These are phyloP conservation scores for Fusarium sp. DNA, from an alignment of 2,329 filamentous ascomycete species.

Conservation along the genomic window DNA sequence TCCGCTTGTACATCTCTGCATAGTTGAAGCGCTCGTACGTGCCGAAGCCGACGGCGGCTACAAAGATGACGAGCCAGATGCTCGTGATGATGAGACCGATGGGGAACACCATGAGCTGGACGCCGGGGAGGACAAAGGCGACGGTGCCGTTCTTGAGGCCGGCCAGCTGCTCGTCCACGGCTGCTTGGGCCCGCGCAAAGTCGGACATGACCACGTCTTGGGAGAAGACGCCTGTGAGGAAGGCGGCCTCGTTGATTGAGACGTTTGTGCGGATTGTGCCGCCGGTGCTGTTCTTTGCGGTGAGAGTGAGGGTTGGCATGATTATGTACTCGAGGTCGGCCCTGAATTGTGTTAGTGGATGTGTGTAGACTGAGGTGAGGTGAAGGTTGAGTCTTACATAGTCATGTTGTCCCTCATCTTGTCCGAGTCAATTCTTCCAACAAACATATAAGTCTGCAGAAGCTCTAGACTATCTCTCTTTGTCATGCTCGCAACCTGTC, in stretches of 20 bases:
- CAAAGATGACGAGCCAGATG: constrained; percentile 68
- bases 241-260: constrained; percentile 76
- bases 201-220: constrained; percentile 64
- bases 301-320: constrained; percentile 75
- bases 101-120: constrained; percentile 75
- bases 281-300: constrained; percentile 64
- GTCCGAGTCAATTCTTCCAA: constrained; percentile 72
- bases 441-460: constrained; percentile 73
- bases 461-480: constrained; percentile 50
- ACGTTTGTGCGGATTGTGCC: constrained; percentile 70
- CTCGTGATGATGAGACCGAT: constrained; percentile 74
- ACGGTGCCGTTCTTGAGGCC: constrained; percentile 62
- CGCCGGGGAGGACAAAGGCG: constrained; percentile 76
- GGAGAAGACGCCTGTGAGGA: constrained; percentile 77
- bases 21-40: constrained; percentile 75
- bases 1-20: constrained; percentile 69
- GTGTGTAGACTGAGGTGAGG: constrained; percentile 9
- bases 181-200: constrained; percentile 58
- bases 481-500: constrained; percentile 24
- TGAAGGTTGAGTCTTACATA: constrained; percentile 62
- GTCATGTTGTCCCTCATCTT: constrained; percentile 66
- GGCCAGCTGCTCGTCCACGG: constrained; percentile 59
- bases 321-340: constrained; percentile 70
- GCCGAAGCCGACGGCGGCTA: constrained; percentile 69
- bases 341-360: constrained; percentile 50